Base-by-base conservation (phyloP, 169 alveolate genomes). In the Babesia ovata region DNA sequence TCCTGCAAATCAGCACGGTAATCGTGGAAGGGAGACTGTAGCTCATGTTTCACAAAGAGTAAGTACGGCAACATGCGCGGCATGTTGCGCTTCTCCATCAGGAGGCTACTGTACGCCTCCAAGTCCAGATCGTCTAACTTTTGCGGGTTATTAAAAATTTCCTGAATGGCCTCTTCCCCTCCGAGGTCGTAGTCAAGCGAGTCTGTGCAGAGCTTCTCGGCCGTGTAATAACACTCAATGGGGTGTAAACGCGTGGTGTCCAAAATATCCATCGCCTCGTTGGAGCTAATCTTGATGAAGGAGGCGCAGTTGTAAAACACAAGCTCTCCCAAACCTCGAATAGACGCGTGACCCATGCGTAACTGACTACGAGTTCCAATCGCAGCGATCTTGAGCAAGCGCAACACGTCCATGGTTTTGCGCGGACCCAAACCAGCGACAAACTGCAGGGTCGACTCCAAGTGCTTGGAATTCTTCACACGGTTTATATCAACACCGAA, bases 171-270 rank as follows among this genome's bases (percentile, higher is more conserved):
- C 45, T 63, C 90, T 24, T 67, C 90, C 1, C 90, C 90, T 11
- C 33, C 63, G 44, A 78, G 66, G 36, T 70, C 77, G 2, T 79
- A 87, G 49, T 89, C 95, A 14, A 91, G 65, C 0, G 91, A 81
- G 44, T 87, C 92, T 17, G 79, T 79, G 49, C 93, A 88, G 17
- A 91, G 54, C 58, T 89, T 87, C 54, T 85, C 84, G 2, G 91
- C 89, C 22, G 84, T 73, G 56, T 63, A 57, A 29, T 81, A 72
- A 39, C 91, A 79, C 73, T 91, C 92, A 13, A 73, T 24, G 33
- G 95, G 95, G 61, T 91, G 95, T 16, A 91, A 67, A 49, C 94
- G 79, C 4, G 95, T 88, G 45, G 85, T 65, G 61, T 91, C 95
- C 49, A 91, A 58, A 1, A 71, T 60, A 57, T 82, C 89, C 74